Evolutionary conservation across 768 basidiomycete genomes (phyloP), one percentile per base, ranked within the genome.

Genomic region (Mycena galericulata): DNA sequence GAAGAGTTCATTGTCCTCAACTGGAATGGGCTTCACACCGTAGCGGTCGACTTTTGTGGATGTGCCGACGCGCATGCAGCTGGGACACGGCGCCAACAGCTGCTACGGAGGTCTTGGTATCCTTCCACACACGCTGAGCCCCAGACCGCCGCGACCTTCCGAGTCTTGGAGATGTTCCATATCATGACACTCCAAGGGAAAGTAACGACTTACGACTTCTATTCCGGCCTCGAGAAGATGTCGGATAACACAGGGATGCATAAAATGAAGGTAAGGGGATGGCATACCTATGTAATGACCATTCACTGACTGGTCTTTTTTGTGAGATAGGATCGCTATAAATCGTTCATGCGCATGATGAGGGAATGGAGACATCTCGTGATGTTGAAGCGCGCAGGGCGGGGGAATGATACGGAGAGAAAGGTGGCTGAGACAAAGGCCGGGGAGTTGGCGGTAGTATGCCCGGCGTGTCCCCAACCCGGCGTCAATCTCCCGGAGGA

Each of bases 401-500:
- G 38, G 17, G 38, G 38, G 38, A 9, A 38, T 17, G 38, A 18
- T 62, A n/a, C 12, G n/a, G n/a, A n/a, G 67, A 59, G 24, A 43
- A 53, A 10, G 61, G 61, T 62, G 3, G 26, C 26, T 17, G 61
- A 38, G 62, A 69, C 67, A 8, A n/a, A 34, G 26, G 24, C 50
- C 15, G 72, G 72, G 4, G 67, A 68, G 29, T 43, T 63, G 7
- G 73, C 69, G 10, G 30, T 74, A 9, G 22, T 38, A 29, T 74
- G 73, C 38, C 70, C 69, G 14, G 73, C 70, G 15, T 74, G 73
- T 47, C 73, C 73, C 8, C 67, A 56, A 12, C 71, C 67, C 1
- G 68, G 61, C 9, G 46, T 67, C 34, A 74, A 74, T 56, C 50
- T 74, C 1, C 73, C 73, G n/a, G 30, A 36, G 26, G 50, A 70